Base-by-base conservation (phyloP, 306 rosid genomes). In the Pyrus betulifolia region DNA sequence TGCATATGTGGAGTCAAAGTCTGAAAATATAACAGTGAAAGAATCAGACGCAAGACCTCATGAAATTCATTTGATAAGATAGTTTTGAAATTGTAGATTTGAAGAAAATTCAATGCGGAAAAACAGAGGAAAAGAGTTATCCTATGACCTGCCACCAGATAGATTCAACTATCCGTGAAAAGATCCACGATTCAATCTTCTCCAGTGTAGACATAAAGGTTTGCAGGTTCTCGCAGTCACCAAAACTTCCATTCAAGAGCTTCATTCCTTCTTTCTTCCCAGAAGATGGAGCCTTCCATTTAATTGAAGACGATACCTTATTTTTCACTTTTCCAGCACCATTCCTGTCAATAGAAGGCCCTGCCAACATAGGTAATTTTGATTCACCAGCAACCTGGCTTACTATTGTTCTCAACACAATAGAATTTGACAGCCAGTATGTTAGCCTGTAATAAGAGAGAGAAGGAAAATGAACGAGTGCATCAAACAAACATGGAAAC, bases 81-180 rank as follows among this genome's bases (percentile, higher is more conserved):
- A 33, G 59, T 12, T 25, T 38, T 6, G 38, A 14, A 57, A 51
- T 75, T 72, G 59, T 55, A 70, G 67, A 72, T 57, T 45, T 49
- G 45, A n/a, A 69, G 57, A 27, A 72, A 76, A 72, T 52, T 69
- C 31, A 63, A 62, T 51, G 71, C 52, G 61, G 17, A 18, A 60
- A 67, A 25, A 27, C 40, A 59, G 75, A 69, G 45, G 51, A 75
- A 40, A 67, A 51, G 40, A 73, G 35, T 57, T 38, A 30, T 72
- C 38, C 65, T 18, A 40, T 69, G 72, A 92, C 99, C 99, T 95
- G 99, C 99, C 99, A 95, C 99, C 99, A 95, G 76, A 92, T 85
- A 79, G 97, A 95, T 82, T 95, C 99, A 76, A 95, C 89, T 60
- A 95, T 87, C 58, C 98, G 93, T 49, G 97, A 90, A 86, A 95